A percentile compares a stretch with the other conserved stretches of the same genome.
These are phyloP conservation scores for Alnus glutinosa DNA, from an alignment of 306 rosid species.

Conservation along the genomic window DNA sequence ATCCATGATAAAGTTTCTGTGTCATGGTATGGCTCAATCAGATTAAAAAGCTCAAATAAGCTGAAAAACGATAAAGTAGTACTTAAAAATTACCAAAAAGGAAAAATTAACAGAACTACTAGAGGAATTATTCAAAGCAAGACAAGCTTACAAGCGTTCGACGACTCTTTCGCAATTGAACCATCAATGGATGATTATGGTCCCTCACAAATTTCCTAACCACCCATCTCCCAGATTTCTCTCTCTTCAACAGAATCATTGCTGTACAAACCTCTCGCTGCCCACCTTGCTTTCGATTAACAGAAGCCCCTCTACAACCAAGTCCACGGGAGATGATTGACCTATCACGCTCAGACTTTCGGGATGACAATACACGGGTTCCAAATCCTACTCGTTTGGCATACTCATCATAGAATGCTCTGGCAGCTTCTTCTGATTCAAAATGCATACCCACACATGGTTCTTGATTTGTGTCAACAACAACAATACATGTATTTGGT, in stretches of 20 bases:
- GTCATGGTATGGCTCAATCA: background rate
- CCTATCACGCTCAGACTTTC: conserved; percentile 44
- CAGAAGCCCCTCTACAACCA: conserved; percentile 38
- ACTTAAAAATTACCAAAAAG: background rate
- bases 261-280: conserved; percentile 29
- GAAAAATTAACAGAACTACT: background rate
- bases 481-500: conserved; percentile 28
- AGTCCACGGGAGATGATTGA: conserved; percentile 42
- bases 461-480: conserved; percentile 35
- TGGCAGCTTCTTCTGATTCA: conserved; percentile 32
- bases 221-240: conserved; percentile 33
- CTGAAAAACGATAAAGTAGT: background rate
- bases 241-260: conserved; percentile 35
- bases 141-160: conserved; percentile 32
- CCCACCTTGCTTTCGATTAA: conserved; percentile 21
- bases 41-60: background rate
- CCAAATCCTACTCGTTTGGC: conserved; percentile 34
- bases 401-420: conserved; percentile 35
- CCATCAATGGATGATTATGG: conserved; percentile 37
- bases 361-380: conserved; percentile 40
- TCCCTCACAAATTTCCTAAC: conserved; percentile 35
- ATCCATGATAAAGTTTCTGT: background rate
- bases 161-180: conserved; percentile 25
- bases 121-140: conserved; percentile 1
- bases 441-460: conserved; percentile 37